Base-by-base conservation (phyloP, 177 flowering plant species). In the Vitis hybrid region DNA sequence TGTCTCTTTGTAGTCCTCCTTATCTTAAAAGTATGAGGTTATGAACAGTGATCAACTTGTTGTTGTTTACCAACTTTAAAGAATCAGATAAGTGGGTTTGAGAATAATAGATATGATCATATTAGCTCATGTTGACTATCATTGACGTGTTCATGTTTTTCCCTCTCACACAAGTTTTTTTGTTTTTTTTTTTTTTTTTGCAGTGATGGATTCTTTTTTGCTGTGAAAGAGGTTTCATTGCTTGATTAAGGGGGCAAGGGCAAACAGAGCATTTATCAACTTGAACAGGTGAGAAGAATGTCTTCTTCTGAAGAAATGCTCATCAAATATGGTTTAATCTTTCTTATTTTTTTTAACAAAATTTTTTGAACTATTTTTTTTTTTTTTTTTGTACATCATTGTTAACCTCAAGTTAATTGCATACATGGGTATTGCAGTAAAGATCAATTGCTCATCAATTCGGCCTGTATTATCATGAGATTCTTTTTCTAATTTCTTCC, bases 181-280 rank as follows among this genome's bases (percentile, higher is more conserved):
- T n/a, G n/a, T 18, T 18, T 18, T 18, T 18, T 18, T 18, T 18
- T n/a, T 18, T 18, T 1, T 18, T 18, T 18, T 18, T 18, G 19
- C 19, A 18, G 19, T 18, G 19, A 18, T 18, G 19, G 19, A 18
- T 18, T 18, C 59, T 18, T 18, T 18, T 18, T 18, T 18, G 19
- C 19, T 18, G 19, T 18, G 19, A 18, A 18, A 1, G 97, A 91
- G 76, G 90, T 91, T 68, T 91, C 97, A 29, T 81, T 91, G 76
- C 86, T 85, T 66, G 91, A 88, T 67, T n/a, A 87, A 81, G 91
- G 91, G 54, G 81, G 66, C 60, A 81, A 79, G 71, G 92, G 82
- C 10, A 82, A 73, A 74, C 90, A 87, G 72, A 78, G 90, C 66
- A 74, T 91, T 69, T 26, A 15, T 20, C 92, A 88, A 81, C 92